A percentile compares a stretch with the other conserved stretches of the same genome.
Conservation (phyloP, 768 basidiomycete species). For the Imleria badia region DNA sequence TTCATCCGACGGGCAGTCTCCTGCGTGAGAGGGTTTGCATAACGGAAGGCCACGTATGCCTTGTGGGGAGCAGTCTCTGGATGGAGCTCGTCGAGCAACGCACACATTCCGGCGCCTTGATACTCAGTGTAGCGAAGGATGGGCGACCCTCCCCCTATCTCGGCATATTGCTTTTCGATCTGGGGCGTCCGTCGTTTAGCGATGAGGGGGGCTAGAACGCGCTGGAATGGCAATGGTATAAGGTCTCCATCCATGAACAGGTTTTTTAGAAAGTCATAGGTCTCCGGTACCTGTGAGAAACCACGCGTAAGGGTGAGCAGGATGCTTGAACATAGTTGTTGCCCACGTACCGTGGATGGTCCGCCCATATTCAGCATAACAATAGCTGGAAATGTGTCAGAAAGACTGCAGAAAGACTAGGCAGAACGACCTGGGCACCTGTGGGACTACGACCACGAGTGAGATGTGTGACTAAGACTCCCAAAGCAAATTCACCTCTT, state of each 20-base stretch:
- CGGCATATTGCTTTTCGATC: conserved; percentile 92
- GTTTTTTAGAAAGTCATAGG: conserved; percentile 87
- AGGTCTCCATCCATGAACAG: conserved; percentile 92
- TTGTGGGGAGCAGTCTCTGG: conserved; percentile 95
- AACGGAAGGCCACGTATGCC: conserved; percentile 93
- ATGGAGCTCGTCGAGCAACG: conserved; percentile 90
- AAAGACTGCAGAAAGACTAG: not conserved
- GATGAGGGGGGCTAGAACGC: conserved; percentile 81
- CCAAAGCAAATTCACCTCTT: conserved; percentile 40
- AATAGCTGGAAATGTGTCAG: conserved; percentile 53
- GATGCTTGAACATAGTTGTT: not conserved
- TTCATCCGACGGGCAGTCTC: conserved; percentile 81
- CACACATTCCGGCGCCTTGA: conserved; percentile 89
- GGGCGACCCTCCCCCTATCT: conserved; percentile 96
- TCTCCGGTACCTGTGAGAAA: conserved; percentile 74
- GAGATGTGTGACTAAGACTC: conserved; percentile 8
- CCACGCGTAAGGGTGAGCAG: conserved; percentile 1
- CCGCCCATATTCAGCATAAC: conserved; percentile 99
- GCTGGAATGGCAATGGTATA: conserved; percentile 94
- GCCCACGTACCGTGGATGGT: conserved; percentile 72
- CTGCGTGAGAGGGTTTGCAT: conserved; percentile 86
- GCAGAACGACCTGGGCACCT: conserved; percentile 39
- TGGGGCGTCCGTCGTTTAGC: conserved; percentile 86
- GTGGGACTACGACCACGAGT: conserved; percentile 49
- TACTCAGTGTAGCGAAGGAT: conserved; percentile 86